A percentile compares a stretch with the other conserved stretches of the same genome.
These are phyloP conservation scores for Cymbopogon citratus DNA, from an alignment of 176 grass and related monocot genomes.

Conservation along the genomic window DNA sequence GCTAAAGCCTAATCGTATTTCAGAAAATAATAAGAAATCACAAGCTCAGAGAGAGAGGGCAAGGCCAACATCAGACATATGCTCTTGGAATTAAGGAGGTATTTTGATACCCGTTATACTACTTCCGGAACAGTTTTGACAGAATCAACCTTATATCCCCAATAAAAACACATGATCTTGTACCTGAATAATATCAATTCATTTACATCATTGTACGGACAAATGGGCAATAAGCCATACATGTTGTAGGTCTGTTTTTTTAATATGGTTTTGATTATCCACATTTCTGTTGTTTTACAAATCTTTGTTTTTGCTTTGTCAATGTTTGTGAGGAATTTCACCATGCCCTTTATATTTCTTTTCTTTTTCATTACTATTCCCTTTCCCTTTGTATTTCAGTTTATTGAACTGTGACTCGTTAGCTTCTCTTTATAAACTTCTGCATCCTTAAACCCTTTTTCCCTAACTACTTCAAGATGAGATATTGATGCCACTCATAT, in stretches of 20 bases:
- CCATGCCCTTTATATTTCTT: not conserved
- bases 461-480: not conserved
- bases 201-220: not conserved
- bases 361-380: not conserved
- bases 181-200: not conserved
- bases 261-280: not conserved
- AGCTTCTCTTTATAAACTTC: not conserved
- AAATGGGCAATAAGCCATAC: not conserved
- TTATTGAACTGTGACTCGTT: not conserved
- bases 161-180: not conserved
- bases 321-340: not conserved
- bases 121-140: constrained; percentile 3
- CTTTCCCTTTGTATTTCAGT: not conserved
- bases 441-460: not conserved
- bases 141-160: not conserved
- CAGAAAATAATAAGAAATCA: constrained; percentile 84
- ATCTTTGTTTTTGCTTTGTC: not conserved
- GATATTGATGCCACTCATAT: not conserved
- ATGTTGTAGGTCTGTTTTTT: not conserved
- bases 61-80: constrained; percentile 96
- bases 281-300: not conserved
- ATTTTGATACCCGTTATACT: not conserved
- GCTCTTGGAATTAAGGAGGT: constrained; percentile 98
- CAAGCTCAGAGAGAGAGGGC: constrained; percentile 77
- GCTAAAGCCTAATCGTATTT: not conserved